Evolutionary conservation across 805 yeast species (phyloP), one percentile per base, ranked within the genome.

Genomic region (Kockiozyma suomiensis): DNA sequence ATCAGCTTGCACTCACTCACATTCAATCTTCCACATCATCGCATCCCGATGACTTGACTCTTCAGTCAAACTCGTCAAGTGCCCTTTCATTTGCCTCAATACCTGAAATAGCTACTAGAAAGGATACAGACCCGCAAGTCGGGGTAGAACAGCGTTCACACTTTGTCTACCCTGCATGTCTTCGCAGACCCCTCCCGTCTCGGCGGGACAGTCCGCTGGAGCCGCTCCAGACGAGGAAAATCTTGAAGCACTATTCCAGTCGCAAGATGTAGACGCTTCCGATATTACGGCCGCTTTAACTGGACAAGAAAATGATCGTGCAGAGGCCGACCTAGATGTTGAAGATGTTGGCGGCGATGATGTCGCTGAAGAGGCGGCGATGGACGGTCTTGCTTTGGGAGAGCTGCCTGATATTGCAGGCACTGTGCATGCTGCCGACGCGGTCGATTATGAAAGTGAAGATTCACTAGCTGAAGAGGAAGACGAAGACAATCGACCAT

Each of bases 391-490:
- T 17, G 58, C 58, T 28, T 8, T 54, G 26, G 58, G 58, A 13
- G 52, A 48, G 23, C 6, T 54, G 17, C 58, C 58, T 38, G 58
- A 54, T 15, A 28, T 56, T n/a, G 64, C 50, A 8, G 48, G 38
- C n/a, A 40, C 52, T 26, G 48, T 48, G 56, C 98, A 92, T 73
- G 92, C 94, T 0, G 97, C 84, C 5, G 93, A 92, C 72, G 99
- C 99, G 8, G 78, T 91, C 33, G 98, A 93, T 73, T 93, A 88
- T 71, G 97, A 90, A 70, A 97, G 90, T 71, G 96, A 89, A 69
- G 97, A 92, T 66, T 97, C 92, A 73, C 77, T 92, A 50, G 97
- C 97, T 0, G 97, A 92, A 25, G 97, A 92, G 48, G 96, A 89
- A 49, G 57, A 79, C 74, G 26, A 64, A 54, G 26, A 10, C 48